A percentile compares a stretch with the other conserved stretches of the same genome.
These are phyloP conservation scores for Tulasnella sp. DNA, from an alignment of 768 basidiomycete species.

Conservation along the genomic window DNA sequence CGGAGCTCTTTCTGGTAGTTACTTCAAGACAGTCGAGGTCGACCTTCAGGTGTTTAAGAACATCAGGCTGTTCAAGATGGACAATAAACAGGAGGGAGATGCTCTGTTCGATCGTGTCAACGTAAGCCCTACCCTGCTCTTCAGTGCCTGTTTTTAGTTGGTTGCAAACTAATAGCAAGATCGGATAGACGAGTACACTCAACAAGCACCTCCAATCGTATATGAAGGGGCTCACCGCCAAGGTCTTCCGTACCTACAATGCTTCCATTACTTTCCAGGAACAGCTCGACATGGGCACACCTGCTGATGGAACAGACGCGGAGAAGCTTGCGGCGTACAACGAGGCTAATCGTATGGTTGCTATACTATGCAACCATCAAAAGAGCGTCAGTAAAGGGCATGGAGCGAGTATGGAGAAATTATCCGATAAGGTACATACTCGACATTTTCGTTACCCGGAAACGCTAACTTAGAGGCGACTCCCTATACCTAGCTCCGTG, in stretches of 20 bases:
- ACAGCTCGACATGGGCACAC: conserved; percentile 66
- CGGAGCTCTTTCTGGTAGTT: conserved; percentile 26
- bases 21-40: conserved; percentile 84
- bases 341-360: conserved; percentile 91
- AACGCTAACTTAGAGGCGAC: conserved; percentile 1
- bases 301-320: conserved; percentile 53
- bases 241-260: conserved; percentile 99
- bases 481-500: conserved; percentile 57
- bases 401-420: conserved; percentile 87
- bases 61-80: conserved; percentile 85
- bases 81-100: conserved; percentile 78
- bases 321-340: conserved; percentile 98
- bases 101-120: conserved; percentile 90
- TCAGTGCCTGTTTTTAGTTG: not conserved
- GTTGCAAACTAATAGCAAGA: not conserved
- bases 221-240: conserved; percentile 97
- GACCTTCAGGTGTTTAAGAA: conserved; percentile 96
- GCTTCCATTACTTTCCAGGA: conserved; percentile 94
- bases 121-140: conserved; percentile 39
- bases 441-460: not conserved
- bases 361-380: conserved; percentile 99
- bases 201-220: conserved; percentile 89
- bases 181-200: conserved; percentile 62
- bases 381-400: conserved; percentile 86
- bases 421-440: conserved; percentile 69